Evolutionary conservation across 169 alveolate species (phyloP).

Genomic region (Plasmodium gaboni): DNA sequence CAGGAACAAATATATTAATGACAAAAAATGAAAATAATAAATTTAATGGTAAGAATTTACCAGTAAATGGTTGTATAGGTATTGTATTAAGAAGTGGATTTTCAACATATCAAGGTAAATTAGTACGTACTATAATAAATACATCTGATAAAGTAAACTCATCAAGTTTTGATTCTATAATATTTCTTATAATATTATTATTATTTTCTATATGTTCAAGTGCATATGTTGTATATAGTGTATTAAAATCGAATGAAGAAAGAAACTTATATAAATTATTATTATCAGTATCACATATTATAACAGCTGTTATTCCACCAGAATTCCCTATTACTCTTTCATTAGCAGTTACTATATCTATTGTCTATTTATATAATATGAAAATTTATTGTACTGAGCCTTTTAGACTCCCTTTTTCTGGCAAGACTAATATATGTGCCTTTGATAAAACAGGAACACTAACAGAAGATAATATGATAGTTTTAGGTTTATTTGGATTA

Average conservation of each 20-base stretch:
- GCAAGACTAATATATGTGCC: constrained; percentile 92
- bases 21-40: constrained; percentile 82
- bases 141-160: constrained; percentile 93
- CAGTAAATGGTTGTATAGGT: constrained; percentile 81
- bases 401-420: constrained; percentile 97
- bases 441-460: constrained; percentile 99
- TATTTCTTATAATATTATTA: constrained; percentile 92
- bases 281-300: constrained; percentile 95
- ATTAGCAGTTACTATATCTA: constrained; percentile 96
- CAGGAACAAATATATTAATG: constrained; percentile 94
- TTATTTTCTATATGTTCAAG: constrained; percentile 95
- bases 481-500: constrained; percentile 85
- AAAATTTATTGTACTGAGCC: constrained; percentile 99
- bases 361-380: constrained; percentile 91
- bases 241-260: constrained; percentile 71
- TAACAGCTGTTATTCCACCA: constrained; percentile 99
- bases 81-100: constrained; percentile 87
- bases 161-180: constrained; percentile 94
- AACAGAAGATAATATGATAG: constrained; percentile 93
- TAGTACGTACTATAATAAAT: constrained; percentile 96
- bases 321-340: constrained; percentile 99
- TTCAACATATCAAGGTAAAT: constrained; percentile 96
- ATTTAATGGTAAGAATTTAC: constrained; percentile 72
- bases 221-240: constrained; percentile 90
- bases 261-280: constrained; percentile 90